Percentiles rank a stretch among this genome's conserved stretches.
phyloP scores from a whole-genome alignment of 73 alveolate genomes.

The Paramecium biaurelia region DNA sequence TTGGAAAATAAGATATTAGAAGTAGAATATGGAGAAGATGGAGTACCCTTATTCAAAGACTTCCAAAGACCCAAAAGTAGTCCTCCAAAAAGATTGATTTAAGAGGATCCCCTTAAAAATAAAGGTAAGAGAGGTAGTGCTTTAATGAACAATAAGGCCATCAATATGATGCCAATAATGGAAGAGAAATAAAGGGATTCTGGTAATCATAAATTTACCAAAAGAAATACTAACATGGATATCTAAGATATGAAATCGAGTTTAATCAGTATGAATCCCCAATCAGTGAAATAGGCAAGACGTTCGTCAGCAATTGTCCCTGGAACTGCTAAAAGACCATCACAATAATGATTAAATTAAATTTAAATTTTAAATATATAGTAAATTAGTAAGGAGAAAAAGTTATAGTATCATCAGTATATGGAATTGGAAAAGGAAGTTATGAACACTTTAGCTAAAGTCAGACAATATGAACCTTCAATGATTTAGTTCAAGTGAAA shows the following conservation, averaged over 20 bases:
- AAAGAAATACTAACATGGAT: conserved; percentile 35
- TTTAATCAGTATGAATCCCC: not conserved
- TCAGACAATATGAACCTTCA: conserved; percentile 10
- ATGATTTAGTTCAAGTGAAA: not conserved
- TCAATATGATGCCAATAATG: conserved; percentile 41
- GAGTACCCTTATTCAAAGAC: not conserved
- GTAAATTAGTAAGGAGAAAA: conserved; percentile 18
- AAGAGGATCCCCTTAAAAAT: not conserved
- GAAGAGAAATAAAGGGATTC: conserved; percentile 40
- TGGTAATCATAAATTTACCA: not conserved
- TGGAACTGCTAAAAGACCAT: conserved; percentile 27
- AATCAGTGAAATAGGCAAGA: conserved; percentile 3
- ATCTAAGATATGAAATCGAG: not conserved
- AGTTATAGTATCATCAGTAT: not conserved
- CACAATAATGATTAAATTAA: conserved; percentile 5
- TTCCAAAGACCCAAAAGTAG: conserved; percentile 52
- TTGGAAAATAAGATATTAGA: conserved; percentile 17
- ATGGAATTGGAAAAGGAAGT: conserved; percentile 46
- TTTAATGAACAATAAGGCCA: conserved; percentile 31
- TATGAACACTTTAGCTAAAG: not conserved
- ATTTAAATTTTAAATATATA: not conserved
- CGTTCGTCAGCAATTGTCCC: conserved; percentile 21
- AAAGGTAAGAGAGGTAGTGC: conserved; percentile 18
- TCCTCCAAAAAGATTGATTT: conserved; percentile 31
- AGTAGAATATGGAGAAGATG: conserved; percentile 46